phyloP scores from a whole-genome alignment of 495 filamentous ascomycete species.

The Alectoria sarmentosa region DNA sequence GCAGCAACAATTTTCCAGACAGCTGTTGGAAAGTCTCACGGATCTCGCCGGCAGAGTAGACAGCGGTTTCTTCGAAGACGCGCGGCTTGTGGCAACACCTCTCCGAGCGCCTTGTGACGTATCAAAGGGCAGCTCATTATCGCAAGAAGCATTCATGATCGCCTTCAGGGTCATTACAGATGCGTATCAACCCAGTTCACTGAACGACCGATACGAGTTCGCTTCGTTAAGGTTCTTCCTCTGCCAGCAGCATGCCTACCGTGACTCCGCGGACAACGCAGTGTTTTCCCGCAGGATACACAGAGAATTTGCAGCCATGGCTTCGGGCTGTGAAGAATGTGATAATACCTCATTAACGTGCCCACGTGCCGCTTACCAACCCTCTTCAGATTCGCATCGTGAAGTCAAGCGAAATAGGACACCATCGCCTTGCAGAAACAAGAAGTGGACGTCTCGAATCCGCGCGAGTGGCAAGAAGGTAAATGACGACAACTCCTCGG shows the following conservation, averaged over 20 bases:
- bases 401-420: conserved; percentile 25
- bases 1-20: conserved; percentile 36
- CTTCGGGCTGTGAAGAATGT: conserved; percentile 21
- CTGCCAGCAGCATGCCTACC: conserved; percentile 49
- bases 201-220: conserved; percentile 38
- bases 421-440: conserved; percentile 26
- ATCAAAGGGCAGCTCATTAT: conserved; percentile 15
- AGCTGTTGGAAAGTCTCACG: conserved; percentile 37
- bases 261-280: conserved; percentile 41
- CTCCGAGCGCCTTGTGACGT: conserved; percentile 41
- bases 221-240: conserved; percentile 51
- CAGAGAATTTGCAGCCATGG: conserved; percentile 37
- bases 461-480: conserved; percentile 6
- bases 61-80: conserved; percentile 39
- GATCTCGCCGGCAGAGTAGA: conserved; percentile 39
- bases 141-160: conserved; percentile 37
- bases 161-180: conserved; percentile 51
- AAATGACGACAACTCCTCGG: conserved; percentile 31
- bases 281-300: conserved; percentile 45
- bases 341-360: conserved; percentile 31
- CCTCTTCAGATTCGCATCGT: conserved; percentile 18
- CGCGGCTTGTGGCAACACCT: conserved; percentile 43
- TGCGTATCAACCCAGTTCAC: conserved; percentile 39
- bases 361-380: conserved; percentile 32
- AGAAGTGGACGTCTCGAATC: conserved; percentile 10